These are phyloP conservation scores for Taiwanofungus camphoratus DNA, from an alignment of 1,284 basidiomycete species.

Conservation along the genomic window DNA sequence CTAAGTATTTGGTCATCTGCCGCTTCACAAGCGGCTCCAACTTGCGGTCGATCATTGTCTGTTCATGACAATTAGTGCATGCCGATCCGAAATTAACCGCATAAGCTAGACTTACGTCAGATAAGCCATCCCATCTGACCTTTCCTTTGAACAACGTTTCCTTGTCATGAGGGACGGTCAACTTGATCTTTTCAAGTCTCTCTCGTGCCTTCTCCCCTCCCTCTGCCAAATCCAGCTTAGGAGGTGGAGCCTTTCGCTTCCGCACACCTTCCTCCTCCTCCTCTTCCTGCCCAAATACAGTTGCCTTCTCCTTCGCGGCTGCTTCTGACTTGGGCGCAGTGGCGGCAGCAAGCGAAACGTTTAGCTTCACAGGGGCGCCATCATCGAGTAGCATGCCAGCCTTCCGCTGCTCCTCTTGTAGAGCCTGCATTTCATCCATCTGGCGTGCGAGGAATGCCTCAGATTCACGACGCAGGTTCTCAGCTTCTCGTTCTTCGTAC, in stretches of 20 bases:
- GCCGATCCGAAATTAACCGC: neutral
- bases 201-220: conserved; percentile 72
- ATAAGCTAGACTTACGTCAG: conserved; percentile 55
- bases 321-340: conserved; percentile 42
- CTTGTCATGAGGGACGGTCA: conserved; percentile 64
- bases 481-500: conserved; percentile 79
- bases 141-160: conserved; percentile 73
- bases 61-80: conserved; percentile 9
- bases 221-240: conserved; percentile 84
- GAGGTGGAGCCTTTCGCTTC: conserved; percentile 75
- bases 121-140: conserved; percentile 83
- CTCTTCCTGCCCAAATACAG: conserved; percentile 75
- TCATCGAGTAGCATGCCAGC: conserved; percentile 87
- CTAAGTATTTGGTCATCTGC: conserved; percentile 78
- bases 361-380: conserved; percentile 80
- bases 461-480: conserved; percentile 78
- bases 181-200: conserved; percentile 68
- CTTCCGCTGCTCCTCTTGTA: conserved; percentile 83
- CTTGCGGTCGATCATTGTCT: conserved; percentile 77
- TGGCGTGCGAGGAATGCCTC: conserved; percentile 85
- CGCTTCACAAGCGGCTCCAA: conserved; percentile 74
- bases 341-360: conserved; percentile 56
- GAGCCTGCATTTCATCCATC: conserved; percentile 86
- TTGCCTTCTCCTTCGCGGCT: conserved; percentile 42
- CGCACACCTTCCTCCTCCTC: conserved; percentile 74